Conservation (phyloP, 2,329 filamentous ascomycete species). For the Pseudocercospora pini-densiflorae region DNA sequence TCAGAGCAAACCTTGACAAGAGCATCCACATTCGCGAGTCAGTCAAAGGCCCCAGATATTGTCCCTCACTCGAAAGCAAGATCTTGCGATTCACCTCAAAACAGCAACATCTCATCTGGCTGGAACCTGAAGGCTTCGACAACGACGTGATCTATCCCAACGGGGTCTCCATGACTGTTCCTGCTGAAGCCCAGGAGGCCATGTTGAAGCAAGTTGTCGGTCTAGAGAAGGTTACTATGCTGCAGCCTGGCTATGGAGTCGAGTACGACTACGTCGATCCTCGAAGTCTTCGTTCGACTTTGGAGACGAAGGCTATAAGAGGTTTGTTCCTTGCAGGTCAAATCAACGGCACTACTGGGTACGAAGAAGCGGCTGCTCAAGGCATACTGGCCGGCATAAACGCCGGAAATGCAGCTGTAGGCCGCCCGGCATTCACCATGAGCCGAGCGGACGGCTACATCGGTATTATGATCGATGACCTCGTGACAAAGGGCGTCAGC, state of each 20-base stretch:
- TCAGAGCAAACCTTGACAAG: conserved; percentile 89
- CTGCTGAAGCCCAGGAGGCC: conserved; percentile 80
- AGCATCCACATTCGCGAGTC: conserved; percentile 96
- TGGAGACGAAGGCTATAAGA: conserved; percentile 90
- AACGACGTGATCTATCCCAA: conserved; percentile 94
- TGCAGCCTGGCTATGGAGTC: conserved; percentile 94
- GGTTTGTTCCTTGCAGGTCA: conserved; percentile 93
- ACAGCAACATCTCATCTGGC: conserved; percentile 85
- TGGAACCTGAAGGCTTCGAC: conserved; percentile 94
- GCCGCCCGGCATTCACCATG: conserved; percentile 68
- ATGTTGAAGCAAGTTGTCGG: conserved; percentile 87
- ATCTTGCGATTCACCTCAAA: conserved; percentile 85
- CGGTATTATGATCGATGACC: conserved; percentile 97
- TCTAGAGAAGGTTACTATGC: conserved; percentile 86
- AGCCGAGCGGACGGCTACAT: conserved; percentile 91
- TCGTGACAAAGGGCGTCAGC: conserved; percentile 94
- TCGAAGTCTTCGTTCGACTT: conserved; percentile 79
- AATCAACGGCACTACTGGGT: conserved; percentile 97
- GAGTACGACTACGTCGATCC: conserved; percentile 99
- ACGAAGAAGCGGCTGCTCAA: conserved; percentile 95
- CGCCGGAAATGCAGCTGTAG: conserved; percentile 77
- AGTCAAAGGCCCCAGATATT: conserved; percentile 92
- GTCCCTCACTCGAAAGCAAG: conserved; percentile 93
- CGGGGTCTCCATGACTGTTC: conserved; percentile 95
- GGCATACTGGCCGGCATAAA: conserved; percentile 93